A percentile compares a stretch with the other conserved stretches of the same genome.
Conservation (phyloP, 75 land plant species). For the Selaginella tamariscina region DNA sequence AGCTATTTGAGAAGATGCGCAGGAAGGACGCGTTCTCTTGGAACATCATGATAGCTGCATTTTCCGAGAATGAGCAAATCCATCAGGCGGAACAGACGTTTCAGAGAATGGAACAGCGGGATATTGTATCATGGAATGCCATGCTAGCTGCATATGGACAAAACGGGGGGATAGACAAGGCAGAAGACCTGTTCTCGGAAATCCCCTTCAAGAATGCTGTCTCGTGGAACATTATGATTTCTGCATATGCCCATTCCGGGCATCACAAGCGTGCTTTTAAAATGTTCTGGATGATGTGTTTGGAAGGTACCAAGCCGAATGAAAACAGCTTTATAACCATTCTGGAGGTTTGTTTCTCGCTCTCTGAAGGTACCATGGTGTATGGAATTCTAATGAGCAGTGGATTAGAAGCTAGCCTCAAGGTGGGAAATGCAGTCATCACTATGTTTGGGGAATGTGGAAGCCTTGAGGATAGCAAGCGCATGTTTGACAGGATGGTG, state of each 20-base stretch:
- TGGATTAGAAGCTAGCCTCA: neutral
- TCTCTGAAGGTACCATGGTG: neutral
- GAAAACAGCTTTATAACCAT: neutral
- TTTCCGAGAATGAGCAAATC: neutral
- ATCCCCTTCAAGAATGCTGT: neutral
- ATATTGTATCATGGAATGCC: constrained; percentile 9
- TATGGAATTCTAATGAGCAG: neutral
- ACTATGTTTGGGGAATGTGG: constrained; percentile 4
- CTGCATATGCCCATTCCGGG: neutral
- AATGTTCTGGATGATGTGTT: neutral
- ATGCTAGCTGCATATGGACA: constrained; percentile 10
- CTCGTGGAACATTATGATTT: constrained; percentile 2
- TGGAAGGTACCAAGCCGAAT: neutral
- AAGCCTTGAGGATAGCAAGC: neutral
- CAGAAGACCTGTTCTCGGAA: neutral
- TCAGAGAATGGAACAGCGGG: neutral
- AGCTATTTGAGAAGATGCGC: neutral
- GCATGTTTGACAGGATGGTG: neutral
- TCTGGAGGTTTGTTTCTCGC: neutral
- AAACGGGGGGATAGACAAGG: neutral
- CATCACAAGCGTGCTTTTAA: neutral
- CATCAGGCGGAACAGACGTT: neutral
- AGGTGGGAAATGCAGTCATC: neutral
- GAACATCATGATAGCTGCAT: constrained; percentile 14
- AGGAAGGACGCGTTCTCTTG: constrained; percentile 1